Conservation (phyloP, 345 rosid species). For the Cardiospermum halicacabum region DNA sequence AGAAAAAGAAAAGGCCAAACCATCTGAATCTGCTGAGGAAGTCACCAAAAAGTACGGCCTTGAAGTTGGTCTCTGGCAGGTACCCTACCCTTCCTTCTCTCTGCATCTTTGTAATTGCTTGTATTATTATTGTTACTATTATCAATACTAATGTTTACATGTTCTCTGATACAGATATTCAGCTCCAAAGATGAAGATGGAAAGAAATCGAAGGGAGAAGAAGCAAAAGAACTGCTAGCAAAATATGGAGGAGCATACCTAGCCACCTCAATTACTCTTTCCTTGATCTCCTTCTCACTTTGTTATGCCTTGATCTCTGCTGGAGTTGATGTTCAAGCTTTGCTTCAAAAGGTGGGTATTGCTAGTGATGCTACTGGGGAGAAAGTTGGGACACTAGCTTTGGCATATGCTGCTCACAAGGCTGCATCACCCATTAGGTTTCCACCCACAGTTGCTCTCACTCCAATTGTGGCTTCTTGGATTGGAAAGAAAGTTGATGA, state of each 20-base stretch:
- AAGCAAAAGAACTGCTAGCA: constrained; percentile 74
- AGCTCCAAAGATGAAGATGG: constrained; percentile 58
- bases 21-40: constrained; percentile 55
- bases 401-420: constrained; percentile 93
- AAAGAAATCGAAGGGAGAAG: constrained; percentile 63
- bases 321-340: constrained; percentile 73
- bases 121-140: neutral
- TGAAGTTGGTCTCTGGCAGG: constrained; percentile 95
- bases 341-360: constrained; percentile 78
- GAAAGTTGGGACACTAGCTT: constrained; percentile 81
- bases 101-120: neutral
- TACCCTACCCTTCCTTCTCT: constrained; percentile 18
- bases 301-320: constrained; percentile 64
- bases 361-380: constrained; percentile 60
- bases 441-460: constrained; percentile 85
- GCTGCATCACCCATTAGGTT: constrained; percentile 95
- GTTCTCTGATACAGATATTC: constrained; percentile 73
- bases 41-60: constrained; percentile 81
- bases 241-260: constrained; percentile 96
- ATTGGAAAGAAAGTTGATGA: constrained; percentile 75
- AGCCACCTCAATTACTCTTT: constrained; percentile 87
- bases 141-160: no score
- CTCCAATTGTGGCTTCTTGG: constrained; percentile 88
- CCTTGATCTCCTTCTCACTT: constrained; percentile 72
- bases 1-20: constrained; percentile 43